Evolutionary conservation across 768 basidiomycete genomes (phyloP), one percentile per base, ranked within the genome.

Genomic region (Lactarius vividus): DNA sequence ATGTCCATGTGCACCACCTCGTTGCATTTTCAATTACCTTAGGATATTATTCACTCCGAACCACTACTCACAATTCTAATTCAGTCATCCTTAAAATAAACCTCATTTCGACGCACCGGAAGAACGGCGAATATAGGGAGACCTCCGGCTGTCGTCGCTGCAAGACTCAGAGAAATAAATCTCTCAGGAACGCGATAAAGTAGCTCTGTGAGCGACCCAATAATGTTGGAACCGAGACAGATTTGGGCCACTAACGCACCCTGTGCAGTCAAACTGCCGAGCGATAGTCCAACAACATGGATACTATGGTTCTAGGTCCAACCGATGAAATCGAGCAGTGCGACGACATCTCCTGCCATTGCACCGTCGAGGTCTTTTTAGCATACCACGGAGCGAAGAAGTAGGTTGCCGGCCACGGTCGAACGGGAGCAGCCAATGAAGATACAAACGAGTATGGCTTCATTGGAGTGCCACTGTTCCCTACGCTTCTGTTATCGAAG

Each of bases 251-350:
- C 37, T 10, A 31, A 44, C 69, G 16, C 65, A 88, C 89, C 88
- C 77, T 91, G 88, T 0, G 89, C 85, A 58, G 92, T 91, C 92
- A 93, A 94, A 5, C 92, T 92, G 2, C 92, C 92, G 5, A 94
- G 74, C 44, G 89, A 92, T 28, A 85, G 76, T 9, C 92, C 89
- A 26, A 94, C 87, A 37, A 94, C 75, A 71, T 93, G 87, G 7
- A 94, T 53, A 57, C 82, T 81, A 5, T 83, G 82, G 11, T 83
- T 75, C 8, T 73, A 80, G 0, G 83, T 91, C 91, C 92, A 94
- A 2, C 84, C 87, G 7, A 94, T 68, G 69, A 85, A 83, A 70
- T 94, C 82, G 5, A 94, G 79, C 4, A 93, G 79, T 13, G 79
- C 82, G 33, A 92, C 75, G 6, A 79, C 79, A 67, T 94, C 92